phyloP scores from a whole-genome alignment of 1,284 basidiomycete species.

The Pseudozyma sp. region DNA sequence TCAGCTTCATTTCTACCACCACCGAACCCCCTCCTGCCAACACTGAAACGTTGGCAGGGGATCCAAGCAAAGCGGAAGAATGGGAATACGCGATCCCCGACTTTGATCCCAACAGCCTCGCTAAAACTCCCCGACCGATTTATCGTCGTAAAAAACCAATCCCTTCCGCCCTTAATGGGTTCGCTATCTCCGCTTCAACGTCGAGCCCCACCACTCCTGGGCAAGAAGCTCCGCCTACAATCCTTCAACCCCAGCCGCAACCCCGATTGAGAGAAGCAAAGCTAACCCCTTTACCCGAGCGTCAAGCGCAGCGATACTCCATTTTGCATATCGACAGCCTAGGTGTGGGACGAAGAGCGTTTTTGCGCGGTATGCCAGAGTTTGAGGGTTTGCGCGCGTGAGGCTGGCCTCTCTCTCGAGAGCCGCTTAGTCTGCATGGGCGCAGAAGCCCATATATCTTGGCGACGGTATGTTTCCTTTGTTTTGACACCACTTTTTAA shows the following conservation, averaged over 20 bases:
- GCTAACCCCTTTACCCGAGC: neutral
- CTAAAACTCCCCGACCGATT: constrained; percentile 48
- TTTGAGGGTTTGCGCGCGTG: constrained; percentile 13
- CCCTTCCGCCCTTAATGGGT: constrained; percentile 40
- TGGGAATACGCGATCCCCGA: constrained; percentile 58
- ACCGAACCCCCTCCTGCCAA: neutral
- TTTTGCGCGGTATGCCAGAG: constrained; percentile 27
- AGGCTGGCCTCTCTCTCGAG: too few species aligned
- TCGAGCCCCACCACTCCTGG: neutral
- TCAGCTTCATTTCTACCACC: constrained; percentile 13
- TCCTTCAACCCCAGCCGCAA: neutral
- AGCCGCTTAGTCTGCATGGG: too few species aligned
- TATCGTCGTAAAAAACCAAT: constrained; percentile 50
- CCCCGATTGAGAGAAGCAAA: neutral
- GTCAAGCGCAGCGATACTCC: constrained; percentile 31
- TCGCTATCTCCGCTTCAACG: constrained; percentile 22
- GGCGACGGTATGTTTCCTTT: too few species aligned
- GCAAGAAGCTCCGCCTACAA: neutral
- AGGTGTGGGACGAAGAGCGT: constrained; percentile 46
- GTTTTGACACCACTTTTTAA: constrained; percentile 1
- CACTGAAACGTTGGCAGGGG: neutral
- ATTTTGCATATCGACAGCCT: constrained; percentile 53
- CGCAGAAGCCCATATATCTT: too few species aligned
- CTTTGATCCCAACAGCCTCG: constrained; percentile 44
- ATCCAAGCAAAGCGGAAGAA: constrained; percentile 39